Conservation (phyloP, 768 basidiomycete genomes). For the Strobilomyces confusus region DNA sequence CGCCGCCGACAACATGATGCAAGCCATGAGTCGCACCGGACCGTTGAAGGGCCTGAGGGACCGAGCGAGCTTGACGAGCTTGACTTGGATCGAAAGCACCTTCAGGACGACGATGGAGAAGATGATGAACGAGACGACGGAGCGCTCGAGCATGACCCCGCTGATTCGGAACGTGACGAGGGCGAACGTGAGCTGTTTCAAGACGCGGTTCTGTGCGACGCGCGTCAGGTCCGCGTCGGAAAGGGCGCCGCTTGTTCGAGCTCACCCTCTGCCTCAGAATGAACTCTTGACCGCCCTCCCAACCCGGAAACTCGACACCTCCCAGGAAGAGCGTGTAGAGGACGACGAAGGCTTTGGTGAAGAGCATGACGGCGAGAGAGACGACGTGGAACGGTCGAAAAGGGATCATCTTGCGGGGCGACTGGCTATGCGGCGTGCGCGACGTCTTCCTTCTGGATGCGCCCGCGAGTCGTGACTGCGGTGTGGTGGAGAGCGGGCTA, state of each 20-base stretch:
- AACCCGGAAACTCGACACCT: constrained; percentile 12
- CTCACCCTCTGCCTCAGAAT: constrained; percentile 19
- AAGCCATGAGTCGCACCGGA: constrained; percentile 23
- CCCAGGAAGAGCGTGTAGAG: constrained; percentile 20
- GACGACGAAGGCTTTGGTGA: constrained; percentile 19
- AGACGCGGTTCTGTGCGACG: constrained; percentile 16
- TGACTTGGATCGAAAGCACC: constrained; percentile 26
- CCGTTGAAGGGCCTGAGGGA: constrained; percentile 25
- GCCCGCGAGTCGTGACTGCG: neutral
- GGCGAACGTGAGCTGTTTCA: constrained; percentile 23
- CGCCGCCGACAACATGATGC: constrained; percentile 20
- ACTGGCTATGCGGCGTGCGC: neutral
- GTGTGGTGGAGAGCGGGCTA: neutral
- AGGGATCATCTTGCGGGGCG: constrained; percentile 13
- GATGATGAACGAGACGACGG: constrained; percentile 27
- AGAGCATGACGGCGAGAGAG: constrained; percentile 15
- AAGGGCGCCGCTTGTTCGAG: neutral
- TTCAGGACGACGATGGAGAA: constrained; percentile 30
- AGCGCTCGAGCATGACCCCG: constrained; percentile 27
- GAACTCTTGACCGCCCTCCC: constrained; percentile 20
- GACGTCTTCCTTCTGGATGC: neutral
- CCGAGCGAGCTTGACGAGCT: constrained; percentile 26
- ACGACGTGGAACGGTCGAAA: constrained; percentile 12
- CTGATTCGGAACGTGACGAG: constrained; percentile 28
- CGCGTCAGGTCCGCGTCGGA: neutral